Conservation (phyloP, 768 basidiomycete genomes). For the Pleurotus djamor region DNA sequence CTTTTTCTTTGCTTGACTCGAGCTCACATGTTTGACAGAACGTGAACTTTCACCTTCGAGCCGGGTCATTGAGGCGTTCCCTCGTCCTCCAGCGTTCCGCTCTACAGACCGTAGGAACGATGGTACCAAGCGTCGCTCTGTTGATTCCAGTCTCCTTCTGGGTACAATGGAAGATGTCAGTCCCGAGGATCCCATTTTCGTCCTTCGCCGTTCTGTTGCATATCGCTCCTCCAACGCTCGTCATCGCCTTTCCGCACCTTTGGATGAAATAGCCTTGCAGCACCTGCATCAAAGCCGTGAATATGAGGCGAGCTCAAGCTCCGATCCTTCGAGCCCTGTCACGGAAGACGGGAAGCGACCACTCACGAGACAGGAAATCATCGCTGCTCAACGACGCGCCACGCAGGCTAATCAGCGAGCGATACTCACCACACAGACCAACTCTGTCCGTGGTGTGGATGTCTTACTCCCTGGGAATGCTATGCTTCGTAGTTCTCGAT, state of each 20-base stretch:
- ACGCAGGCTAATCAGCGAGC: slow-evolving; percentile 85
- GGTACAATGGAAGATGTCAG: slow-evolving; percentile 74
- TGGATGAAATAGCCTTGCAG: slow-evolving; percentile 82
- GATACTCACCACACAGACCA: slow-evolving; percentile 76
- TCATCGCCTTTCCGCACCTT: slow-evolving; percentile 68
- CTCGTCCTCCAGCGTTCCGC: slow-evolving; percentile 70
- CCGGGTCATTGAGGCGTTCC: slow-evolving; percentile 82
- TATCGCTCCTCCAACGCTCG: slow-evolving; percentile 73
- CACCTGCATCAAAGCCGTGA: slow-evolving; percentile 70
- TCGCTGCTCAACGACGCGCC: slow-evolving; percentile 88
- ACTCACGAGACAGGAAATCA: slow-evolving; percentile 82
- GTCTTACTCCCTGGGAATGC: slow-evolving; percentile 83
- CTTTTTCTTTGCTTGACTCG: slow-evolving; percentile 1
- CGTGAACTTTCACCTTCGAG: slow-evolving; percentile 76
- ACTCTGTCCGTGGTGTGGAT: slow-evolving; percentile 86
- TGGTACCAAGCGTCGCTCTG: slow-evolving; percentile 79
- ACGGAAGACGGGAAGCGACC: slow-evolving; percentile 29
- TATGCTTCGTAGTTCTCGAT: slow-evolving; percentile 80
- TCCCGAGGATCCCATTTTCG: slow-evolving; percentile 84
- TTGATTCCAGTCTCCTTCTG: slow-evolving; percentile 74
- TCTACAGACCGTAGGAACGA: slow-evolving; percentile 56
- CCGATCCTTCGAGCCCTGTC: slow-evolving; percentile 35
- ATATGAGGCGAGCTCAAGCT: slow-evolving; percentile 49
- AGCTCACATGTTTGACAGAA: slow-evolving; percentile 44
- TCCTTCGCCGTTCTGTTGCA: slow-evolving; percentile 79